Conservation (phyloP, 2,329 filamentous ascomycete genomes). For the Chaetomium sp. region DNA sequence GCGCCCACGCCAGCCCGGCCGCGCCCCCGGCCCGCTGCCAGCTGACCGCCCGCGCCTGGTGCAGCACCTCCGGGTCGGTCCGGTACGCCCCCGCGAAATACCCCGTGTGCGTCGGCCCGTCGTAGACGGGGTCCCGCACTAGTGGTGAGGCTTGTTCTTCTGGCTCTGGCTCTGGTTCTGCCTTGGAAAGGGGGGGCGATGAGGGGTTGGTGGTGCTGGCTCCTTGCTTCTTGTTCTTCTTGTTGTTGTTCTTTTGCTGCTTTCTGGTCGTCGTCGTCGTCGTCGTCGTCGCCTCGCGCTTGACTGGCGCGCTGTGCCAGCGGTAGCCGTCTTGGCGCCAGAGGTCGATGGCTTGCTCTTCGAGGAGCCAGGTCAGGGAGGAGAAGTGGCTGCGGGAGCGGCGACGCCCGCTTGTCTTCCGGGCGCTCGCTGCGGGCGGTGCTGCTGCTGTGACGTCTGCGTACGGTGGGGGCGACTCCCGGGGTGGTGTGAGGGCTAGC, state of each 20-base stretch:
- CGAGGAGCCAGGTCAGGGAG: constrained; percentile 18
- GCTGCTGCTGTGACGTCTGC: background rate
- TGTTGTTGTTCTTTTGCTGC: no score
- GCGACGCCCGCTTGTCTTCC: background rate
- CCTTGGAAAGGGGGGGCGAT: no score
- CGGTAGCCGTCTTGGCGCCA: constrained; percentile 4
- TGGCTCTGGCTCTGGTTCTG: no score
- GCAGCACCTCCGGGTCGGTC: constrained; percentile 3
- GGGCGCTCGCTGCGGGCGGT: background rate
- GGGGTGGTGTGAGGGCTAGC: no score
- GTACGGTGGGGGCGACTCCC: background rate
- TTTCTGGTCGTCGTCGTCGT: background rate
- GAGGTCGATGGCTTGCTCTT: constrained; percentile 20
- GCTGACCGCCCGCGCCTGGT: constrained; percentile 8
- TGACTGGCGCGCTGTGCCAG: background rate
- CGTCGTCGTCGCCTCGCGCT: background rate
- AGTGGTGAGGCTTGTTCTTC: background rate
- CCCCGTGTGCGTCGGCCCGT: constrained; percentile 8
- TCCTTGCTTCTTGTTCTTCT: no score
- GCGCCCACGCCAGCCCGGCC: background rate
- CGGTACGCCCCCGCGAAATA: constrained; percentile 5
- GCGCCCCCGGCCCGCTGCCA: background rate
- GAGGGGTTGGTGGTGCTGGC: background rate
- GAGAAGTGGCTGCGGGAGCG: background rate
- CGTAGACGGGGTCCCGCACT: background rate